These are phyloP conservation scores for Gossypium schwendimanii DNA, from an alignment of 441 rosid genomes.

Conservation along the genomic window DNA sequence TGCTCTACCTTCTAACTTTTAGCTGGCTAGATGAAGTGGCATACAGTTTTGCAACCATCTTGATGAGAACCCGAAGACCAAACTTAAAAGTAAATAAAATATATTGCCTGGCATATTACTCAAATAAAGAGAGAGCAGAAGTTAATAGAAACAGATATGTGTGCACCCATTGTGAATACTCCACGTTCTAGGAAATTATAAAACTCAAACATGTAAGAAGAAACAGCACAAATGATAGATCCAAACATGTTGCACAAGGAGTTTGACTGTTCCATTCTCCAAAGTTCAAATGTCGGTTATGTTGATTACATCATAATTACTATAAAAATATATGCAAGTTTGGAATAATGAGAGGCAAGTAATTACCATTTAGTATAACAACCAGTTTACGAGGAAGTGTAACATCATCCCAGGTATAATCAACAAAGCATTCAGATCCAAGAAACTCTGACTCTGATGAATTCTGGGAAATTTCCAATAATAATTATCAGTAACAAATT, in stretches of 20 bases:
- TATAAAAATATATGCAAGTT: neutral
- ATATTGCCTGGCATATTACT: neutral
- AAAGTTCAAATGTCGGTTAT: neutral
- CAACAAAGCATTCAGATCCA: conserved; percentile 54
- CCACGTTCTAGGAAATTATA: neutral
- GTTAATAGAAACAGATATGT: neutral
- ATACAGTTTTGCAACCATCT: neutral
- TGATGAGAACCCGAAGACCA: neutral
- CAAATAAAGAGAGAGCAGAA: neutral
- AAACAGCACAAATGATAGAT: neutral
- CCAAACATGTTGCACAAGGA: neutral
- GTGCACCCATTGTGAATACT: neutral
- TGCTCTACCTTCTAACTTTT: neutral
- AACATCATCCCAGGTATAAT: conserved; percentile 92
- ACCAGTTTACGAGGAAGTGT: conserved; percentile 85
- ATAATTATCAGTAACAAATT: conserved; percentile 10
- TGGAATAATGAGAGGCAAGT: conserved; percentile 2
- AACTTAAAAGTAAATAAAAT: neutral
- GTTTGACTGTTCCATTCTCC: neutral
- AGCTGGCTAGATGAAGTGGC: neutral
- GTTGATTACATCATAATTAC: neutral
- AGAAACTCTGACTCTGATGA: conserved; percentile 77
- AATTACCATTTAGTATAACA: conserved; percentile 65
- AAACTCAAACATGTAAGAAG: neutral
- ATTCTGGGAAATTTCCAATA: conserved; percentile 45